phyloP scores from a whole-genome alignment of 169 alveolate genomes.

The Haemoproteus tartakovskyi region DNA sequence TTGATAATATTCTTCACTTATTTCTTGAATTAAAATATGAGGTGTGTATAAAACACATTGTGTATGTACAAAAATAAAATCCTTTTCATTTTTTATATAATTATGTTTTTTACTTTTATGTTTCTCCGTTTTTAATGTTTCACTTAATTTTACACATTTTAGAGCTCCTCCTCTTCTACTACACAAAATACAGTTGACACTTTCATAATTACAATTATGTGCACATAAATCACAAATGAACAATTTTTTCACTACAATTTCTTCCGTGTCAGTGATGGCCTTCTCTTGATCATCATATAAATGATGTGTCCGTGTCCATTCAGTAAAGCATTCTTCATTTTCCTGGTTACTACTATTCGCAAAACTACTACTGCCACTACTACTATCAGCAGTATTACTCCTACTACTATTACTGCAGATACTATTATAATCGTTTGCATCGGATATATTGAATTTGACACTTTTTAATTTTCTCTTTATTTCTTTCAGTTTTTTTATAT shows the following conservation, averaged over 20 bases:
- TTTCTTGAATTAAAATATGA: constrained; percentile 34
- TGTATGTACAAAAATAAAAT: constrained; percentile 41
- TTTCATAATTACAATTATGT: constrained; percentile 42
- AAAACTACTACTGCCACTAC: too few relatives aligned
- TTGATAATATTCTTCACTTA: constrained; percentile 49
- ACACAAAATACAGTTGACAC: constrained; percentile 46
- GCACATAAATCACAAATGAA: constrained; percentile 61
- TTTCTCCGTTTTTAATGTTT: constrained; percentile 10
- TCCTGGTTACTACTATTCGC: too few relatives aligned
- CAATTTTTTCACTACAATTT: constrained; percentile 25
- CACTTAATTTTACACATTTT: constrained; percentile 29
- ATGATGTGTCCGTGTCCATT: too few relatives aligned
- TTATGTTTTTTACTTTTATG: constrained; percentile 25
- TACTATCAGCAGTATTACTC: too few relatives aligned
- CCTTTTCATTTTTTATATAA: constrained; percentile 29
- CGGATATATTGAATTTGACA: too few relatives aligned
- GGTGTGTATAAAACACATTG: constrained; percentile 60
- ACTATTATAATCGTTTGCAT: too few relatives aligned
- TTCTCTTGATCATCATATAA: constrained; percentile 54
- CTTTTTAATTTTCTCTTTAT: too few relatives aligned
- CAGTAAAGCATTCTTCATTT: too few relatives aligned
- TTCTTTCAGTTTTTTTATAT: too few relatives aligned
- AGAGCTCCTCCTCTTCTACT: constrained; percentile 61
- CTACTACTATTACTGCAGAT: too few relatives aligned
- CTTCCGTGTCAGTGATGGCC: constrained; percentile 35